phyloP scores from a whole-genome alignment of 2,329 filamentous ascomycete genomes.

The Sporothrix curviconia region DNA sequence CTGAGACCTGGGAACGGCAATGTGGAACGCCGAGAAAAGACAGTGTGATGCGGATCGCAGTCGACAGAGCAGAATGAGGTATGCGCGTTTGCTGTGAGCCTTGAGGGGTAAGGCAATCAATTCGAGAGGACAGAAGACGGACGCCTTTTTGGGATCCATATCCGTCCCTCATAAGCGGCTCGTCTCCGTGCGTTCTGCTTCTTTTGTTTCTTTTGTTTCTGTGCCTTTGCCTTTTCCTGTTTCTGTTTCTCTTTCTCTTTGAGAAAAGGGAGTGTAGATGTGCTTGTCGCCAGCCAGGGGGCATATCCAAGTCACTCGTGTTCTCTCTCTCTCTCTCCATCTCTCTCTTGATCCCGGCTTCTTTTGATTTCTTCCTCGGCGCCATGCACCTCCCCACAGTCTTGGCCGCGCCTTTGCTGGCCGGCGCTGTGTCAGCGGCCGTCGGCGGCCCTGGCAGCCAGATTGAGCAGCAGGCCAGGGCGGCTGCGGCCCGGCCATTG shows the following conservation, averaged over 20 bases:
- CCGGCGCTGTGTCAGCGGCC: slow-evolving; percentile 7
- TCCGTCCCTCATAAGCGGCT: too few species aligned
- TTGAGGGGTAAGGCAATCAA: too few species aligned
- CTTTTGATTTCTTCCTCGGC: not conserved
- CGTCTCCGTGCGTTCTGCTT: too few species aligned
- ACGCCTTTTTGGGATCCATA: too few species aligned
- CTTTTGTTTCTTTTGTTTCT: too few species aligned
- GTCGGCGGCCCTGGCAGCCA: slow-evolving; percentile 3
- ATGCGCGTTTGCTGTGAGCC: too few species aligned
- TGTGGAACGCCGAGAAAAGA: too few species aligned
- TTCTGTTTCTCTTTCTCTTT: not conserved
- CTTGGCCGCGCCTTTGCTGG: not conserved
- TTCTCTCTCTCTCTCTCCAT: not conserved
- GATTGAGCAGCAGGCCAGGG: not conserved
- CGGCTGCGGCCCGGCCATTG: slow-evolving; percentile 15
- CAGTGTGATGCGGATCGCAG: too few species aligned
- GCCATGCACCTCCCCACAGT: not conserved
- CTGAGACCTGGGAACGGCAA: too few species aligned
- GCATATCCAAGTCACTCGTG: not conserved
- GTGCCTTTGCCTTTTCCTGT: not conserved
- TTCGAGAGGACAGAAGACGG: too few species aligned
- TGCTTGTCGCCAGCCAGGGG: not conserved
- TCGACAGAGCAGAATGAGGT: too few species aligned
- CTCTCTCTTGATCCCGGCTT: not conserved
- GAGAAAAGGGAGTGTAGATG: too few species aligned